Base-by-base conservation (phyloP, 352 stramenopile species). In the Phytopythium oedochilum region DNA sequence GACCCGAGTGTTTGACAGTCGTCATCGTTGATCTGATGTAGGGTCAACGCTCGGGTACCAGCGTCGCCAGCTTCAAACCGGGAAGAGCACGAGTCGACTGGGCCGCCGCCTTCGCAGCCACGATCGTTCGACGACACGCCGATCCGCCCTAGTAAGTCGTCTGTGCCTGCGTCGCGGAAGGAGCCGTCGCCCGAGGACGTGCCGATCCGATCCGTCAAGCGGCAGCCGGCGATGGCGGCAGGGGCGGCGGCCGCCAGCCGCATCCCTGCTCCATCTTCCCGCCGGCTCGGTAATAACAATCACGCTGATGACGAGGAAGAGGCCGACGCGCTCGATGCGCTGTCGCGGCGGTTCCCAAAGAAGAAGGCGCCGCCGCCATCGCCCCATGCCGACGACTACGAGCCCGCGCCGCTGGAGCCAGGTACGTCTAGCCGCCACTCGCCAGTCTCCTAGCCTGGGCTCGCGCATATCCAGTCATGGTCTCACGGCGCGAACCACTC, bases 261-360 rank as follows among this genome's bases (percentile, higher is more conserved):
- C 52, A 54, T 62, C 31, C 28, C 15, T 26, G 45, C 45, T 26
- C 18, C 45, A n/a, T 51, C 44, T 5, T 51, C 44, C 25, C 40
- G 18, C 11, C 45, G 29, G 26, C 45, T 28, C 31, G 73, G 78
- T 67, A 87, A 83, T 68, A 81, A 84, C 65, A 76, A 85, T 47
- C 61, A 76, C 56, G 55, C 76, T 40, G 71, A 51, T 60, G 39
- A 67, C 44, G 58, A 43, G 31, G 61, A 70, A 40, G 43, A 66
- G 46, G 50, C 45, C 53, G 75, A 88, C 67, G 62, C 77, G 28
- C 72, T 90, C 34, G 80, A 90, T 57, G 75, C 61, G n/a, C 62
- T 90, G 36, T 84, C 77, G 31, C 73, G 73, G 51, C 73, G 70
- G 62, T 90, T 78, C 35, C 77, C 80, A 17, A 86, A 80, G 54